Conservation (phyloP, 2,329 filamentous ascomycete species). For the Stachybotrys elegans region DNA sequence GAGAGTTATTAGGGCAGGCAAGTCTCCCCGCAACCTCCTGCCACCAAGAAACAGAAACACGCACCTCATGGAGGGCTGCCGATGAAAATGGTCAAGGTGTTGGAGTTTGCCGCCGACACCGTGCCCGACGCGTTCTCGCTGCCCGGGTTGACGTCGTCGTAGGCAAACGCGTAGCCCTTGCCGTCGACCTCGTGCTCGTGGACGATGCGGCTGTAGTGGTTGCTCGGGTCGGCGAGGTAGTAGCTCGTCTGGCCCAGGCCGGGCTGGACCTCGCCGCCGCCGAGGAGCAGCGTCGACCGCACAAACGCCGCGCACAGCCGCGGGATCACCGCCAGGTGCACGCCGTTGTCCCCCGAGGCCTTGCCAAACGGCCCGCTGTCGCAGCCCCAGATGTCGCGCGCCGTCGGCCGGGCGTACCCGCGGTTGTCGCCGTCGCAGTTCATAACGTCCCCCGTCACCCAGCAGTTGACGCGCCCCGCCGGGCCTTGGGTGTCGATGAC, state of each 20-base stretch:
- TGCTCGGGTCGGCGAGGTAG: slow-evolving; percentile 39
- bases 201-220: slow-evolving; percentile 56
- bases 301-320: slow-evolving; percentile 46
- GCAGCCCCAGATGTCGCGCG: slow-evolving; percentile 45
- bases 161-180: slow-evolving; percentile 61
- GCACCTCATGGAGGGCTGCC: slow-evolving; percentile 13
- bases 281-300: slow-evolving; percentile 40
- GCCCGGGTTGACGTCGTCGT: slow-evolving; percentile 61
- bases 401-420: slow-evolving; percentile 36
- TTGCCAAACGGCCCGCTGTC: slow-evolving; percentile 41
- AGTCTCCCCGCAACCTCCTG: too few relatives aligned
- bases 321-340: slow-evolving; percentile 38
- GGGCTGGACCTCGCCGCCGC: slow-evolving; percentile 43
- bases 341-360: slow-evolving; percentile 26
- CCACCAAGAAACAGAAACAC: too few relatives aligned
- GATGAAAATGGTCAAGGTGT: slow-evolving; percentile 22
- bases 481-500: slow-evolving; percentile 37
- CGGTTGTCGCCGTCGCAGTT: slow-evolving; percentile 36
- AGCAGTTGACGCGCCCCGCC: slow-evolving; percentile 34
- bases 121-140: slow-evolving; percentile 44
- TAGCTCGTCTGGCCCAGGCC: slow-evolving; percentile 29
- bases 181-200: slow-evolving; percentile 56
- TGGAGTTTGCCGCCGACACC: slow-evolving; percentile 18
- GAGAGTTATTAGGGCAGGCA: too few relatives aligned
- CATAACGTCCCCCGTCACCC: slow-evolving; percentile 26